Base-by-base conservation (phyloP, 768 basidiomycete species). In the Psilocybe cubensis region DNA sequence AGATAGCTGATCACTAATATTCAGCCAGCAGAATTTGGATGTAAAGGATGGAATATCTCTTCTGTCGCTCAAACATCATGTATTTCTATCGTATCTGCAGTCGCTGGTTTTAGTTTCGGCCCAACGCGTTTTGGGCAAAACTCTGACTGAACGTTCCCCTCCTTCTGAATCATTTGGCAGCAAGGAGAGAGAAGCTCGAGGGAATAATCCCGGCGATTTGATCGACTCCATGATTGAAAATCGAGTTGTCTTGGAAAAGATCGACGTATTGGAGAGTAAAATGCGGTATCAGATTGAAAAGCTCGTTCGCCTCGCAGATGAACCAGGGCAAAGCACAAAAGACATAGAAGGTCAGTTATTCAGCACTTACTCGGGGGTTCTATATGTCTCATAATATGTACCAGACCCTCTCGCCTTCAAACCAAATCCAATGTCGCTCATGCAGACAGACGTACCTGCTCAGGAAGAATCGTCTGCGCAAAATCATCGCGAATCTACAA, bases 201-300 rank as follows among this genome's bases (percentile, higher is more conserved):
- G 89, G 0, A 65, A 72, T 5, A 77, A 72, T n/a, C 69, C 81
- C 0, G 92, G 92, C 2, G 92, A 96, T 70, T 66, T 92, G 5
- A 87, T 94, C 6, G 89, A 92, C 64, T 83, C 84, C 1, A 82
- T 94, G 77, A 80, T 96, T 28, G 86, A 96, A 67, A 81, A 83
- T 18, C 85, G 94, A 11, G 76, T 95, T 42, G 84, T 93, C 8
- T 82, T 98, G 43, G 97, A 99, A 69, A 98, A 97, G 75, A 80
- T 90, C 46, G 88, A 89, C 57, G 80, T 85, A 0, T 80, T 99
- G 21, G 96, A 98, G 72, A 79, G 80, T 52, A 87, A 91, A 67
- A 90, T 99, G 82, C 85, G 83, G 46, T 98, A 99, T 71, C 97
- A 98, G 70, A 93, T 99, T 65, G 94, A 98, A 63, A 98, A 98